These are phyloP conservation scores for Spinacia oleracea DNA, from an alignment of 179 eudicot genomes.

Conservation along the genomic window DNA sequence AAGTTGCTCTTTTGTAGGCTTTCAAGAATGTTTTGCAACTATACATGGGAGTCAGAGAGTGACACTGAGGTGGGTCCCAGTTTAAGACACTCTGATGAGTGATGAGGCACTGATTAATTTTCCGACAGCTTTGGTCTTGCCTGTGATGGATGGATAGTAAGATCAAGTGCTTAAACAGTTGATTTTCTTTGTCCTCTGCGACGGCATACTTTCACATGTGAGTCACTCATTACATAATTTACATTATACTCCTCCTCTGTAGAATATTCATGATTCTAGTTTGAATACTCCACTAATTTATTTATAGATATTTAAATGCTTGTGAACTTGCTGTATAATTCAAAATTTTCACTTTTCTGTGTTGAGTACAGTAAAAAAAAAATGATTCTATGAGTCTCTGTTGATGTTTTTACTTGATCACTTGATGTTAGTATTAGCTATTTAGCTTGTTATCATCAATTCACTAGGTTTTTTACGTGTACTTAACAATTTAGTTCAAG, in stretches of 20 bases:
- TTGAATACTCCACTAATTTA: constrained; percentile 21
- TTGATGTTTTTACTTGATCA: not conserved
- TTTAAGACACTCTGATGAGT: constrained; percentile 33
- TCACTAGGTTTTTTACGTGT: not conserved
- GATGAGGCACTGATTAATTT: constrained; percentile 33
- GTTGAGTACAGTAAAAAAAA: too few species aligned
- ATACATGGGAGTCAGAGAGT: constrained; percentile 66
- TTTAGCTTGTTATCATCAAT: not conserved
- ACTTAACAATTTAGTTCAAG: not conserved
- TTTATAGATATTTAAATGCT: constrained; percentile 26
- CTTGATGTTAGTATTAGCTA: too few species aligned
- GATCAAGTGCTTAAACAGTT: constrained; percentile 28
- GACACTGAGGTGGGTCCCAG: constrained; percentile 39
- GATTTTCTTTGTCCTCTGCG: constrained; percentile 30
- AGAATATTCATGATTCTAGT: constrained; percentile 31
- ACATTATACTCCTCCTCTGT: not conserved
- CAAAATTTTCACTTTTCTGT: not conserved
- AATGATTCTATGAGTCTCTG: constrained; percentile 3
- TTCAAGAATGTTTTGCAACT: constrained; percentile 69
- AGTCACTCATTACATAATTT: constrained; percentile 39
- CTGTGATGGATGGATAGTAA: constrained; percentile 23
- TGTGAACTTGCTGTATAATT: constrained; percentile 27
- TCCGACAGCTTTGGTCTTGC: constrained; percentile 23
- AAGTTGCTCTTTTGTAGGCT: constrained; percentile 50
- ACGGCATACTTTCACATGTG: constrained; percentile 34